Base-by-base conservation (phyloP, 441 rosid genomes). In the Arabidopsis hybrid region DNA sequence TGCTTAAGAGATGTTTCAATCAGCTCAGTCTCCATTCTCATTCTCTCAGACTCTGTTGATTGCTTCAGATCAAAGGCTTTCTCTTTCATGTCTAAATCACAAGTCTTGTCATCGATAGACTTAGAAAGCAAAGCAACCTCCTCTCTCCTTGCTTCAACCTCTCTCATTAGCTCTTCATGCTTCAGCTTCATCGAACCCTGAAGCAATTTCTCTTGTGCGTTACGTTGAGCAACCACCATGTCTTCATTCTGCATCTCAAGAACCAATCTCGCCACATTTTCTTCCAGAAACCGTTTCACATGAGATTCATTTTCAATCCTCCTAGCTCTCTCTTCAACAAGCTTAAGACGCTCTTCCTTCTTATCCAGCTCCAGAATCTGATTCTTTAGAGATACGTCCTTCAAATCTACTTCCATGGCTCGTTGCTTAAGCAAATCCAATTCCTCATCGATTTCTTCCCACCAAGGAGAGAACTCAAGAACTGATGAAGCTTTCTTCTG, bases 301-400 rank as follows among this genome's bases (percentile, higher is more conserved):
- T 26, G 0, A 26, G 29, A 26, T 2, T 38, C 40, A 9, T 8
- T 38, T 38, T 3, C 59, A 8, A 53, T 4, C 36, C 32, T 31
- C 76, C 29, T 52, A 46, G 62, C 69, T 32, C 55, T 52, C 11
- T 62, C 63, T 61, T 52, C 69, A 32, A 72, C 62, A 11, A 63
- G 45, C 36, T n/a, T 51, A 18, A 50, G 8, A 35, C 13, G 31
- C 66, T 70, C 74, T 49, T 59, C 51, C 17, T 49, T 51, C 36
- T 51, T 66, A 26, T 66, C 51, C 31, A 67, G 21, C 26, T 72
- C 63, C 3, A 52, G 0, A 51, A 13, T 6, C 38, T 3, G 55
- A 34, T 42, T 32, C 63, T 2, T 63, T 14, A 62, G 4, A 12
- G 46, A 29, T 0, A 1, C 45, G 45, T 72, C 76, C 45, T 21